Conservation (phyloP, 1,284 basidiomycete genomes). For the Ceratobasidium sp. region DNA sequence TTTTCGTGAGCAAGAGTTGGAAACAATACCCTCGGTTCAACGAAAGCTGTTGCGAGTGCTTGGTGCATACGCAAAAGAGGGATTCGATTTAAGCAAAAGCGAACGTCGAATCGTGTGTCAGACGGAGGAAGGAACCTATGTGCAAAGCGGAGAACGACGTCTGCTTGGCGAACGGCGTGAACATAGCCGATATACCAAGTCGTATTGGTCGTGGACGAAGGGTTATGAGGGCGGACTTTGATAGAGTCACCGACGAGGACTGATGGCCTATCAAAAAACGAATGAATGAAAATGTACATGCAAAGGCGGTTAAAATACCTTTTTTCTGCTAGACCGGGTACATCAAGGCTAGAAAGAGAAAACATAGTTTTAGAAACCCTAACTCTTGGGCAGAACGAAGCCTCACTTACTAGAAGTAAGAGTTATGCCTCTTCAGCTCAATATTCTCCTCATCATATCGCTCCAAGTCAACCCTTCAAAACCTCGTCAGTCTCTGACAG, state of each 20-base stretch:
- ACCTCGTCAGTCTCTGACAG: constrained; percentile 4
- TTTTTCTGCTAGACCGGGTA: constrained; percentile 73
- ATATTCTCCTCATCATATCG: constrained; percentile 64
- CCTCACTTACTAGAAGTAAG: constrained; percentile 60
- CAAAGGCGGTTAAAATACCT: constrained; percentile 48
- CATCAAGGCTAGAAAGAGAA: constrained; percentile 58
- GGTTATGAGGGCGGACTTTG: constrained; percentile 58
- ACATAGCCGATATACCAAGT: constrained; percentile 68
- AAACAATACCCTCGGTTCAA: constrained; percentile 61
- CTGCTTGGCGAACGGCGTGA: constrained; percentile 61
- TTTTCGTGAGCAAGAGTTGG: constrained; percentile 54
- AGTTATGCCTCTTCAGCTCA: constrained; percentile 53
- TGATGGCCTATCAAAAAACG: constrained; percentile 57
- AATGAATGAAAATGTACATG: constrained; percentile 69
- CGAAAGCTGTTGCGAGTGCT: constrained; percentile 59
- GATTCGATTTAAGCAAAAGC: constrained; percentile 66
- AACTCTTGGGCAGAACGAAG: neutral
- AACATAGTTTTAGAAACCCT: neutral
- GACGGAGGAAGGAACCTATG: constrained; percentile 56
- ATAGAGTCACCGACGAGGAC: constrained; percentile 52
- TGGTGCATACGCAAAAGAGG: constrained; percentile 67
- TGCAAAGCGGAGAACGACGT: constrained; percentile 66
- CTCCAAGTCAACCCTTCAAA: constrained; percentile 59
- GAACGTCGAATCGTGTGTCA: constrained; percentile 58
- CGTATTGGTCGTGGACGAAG: constrained; percentile 56